Evolutionary conservation across 2,329 filamentous ascomycete species (phyloP).

Genomic region (Decorospora gaudefroyi): DNA sequence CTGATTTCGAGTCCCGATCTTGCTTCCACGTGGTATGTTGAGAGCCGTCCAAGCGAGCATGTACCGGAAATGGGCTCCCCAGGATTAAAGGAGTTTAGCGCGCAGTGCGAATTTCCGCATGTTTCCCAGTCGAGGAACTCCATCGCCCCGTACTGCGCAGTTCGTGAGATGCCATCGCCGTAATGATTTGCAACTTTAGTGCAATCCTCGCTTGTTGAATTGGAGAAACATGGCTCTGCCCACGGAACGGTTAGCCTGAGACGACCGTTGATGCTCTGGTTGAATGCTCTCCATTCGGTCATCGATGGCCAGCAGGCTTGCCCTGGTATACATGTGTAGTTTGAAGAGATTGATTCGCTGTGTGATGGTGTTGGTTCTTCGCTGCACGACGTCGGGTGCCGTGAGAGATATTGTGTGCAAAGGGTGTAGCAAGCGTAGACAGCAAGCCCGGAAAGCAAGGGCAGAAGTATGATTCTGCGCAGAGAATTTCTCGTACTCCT

Average conservation of each 20-base stretch:
- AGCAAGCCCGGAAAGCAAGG: constrained; percentile 12
- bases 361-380: neutral
- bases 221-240: constrained; percentile 39
- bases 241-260: constrained; percentile 39
- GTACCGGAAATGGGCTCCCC: constrained; percentile 31
- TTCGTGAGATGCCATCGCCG: constrained; percentile 32
- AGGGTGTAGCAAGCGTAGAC: constrained; percentile 10
- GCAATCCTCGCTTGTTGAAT: constrained; percentile 28
- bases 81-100: constrained; percentile 34
- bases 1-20: constrained; percentile 33
- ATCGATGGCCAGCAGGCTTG: constrained; percentile 45
- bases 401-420: neutral
- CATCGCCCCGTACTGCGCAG: constrained; percentile 41
- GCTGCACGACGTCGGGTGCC: neutral
- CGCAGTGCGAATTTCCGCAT: constrained; percentile 39
- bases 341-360: constrained; percentile 12
- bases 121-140: constrained; percentile 46
- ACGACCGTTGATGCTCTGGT: constrained; percentile 38
- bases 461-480: constrained; percentile 4
- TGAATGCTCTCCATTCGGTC: constrained; percentile 41
- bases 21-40: constrained; percentile 42
- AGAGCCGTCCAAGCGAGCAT: constrained; percentile 42
- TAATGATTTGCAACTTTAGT: constrained; percentile 28
- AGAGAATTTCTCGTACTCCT: neutral
- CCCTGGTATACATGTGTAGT: constrained; percentile 43